Evolutionary conservation across 1,284 basidiomycete species (phyloP), one percentile per base, ranked within the genome.

Genomic region (Boletus nobilissimus): DNA sequence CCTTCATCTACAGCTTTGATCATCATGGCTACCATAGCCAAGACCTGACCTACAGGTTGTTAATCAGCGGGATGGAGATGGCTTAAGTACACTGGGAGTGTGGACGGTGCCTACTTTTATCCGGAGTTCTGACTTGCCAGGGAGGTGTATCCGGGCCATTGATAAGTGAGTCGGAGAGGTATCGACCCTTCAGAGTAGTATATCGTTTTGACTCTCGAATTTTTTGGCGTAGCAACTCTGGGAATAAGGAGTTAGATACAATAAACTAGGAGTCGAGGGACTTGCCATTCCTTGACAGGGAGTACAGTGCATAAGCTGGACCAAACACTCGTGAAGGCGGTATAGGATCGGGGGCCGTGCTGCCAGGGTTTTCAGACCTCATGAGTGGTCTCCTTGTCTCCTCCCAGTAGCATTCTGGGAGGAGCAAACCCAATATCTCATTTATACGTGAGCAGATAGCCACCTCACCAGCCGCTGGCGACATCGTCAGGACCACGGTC

Each of bases 1-100:
- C 66, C 66, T 51, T 68, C 66, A 16, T 68, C 66, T 36, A 68
- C 66, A 26, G 46, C 46, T 68, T 51, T 68, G 34, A 68, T 68
- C 66, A 68, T 36, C 46, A 11, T 68, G 9, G 43, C 46, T 51
- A 36, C 29, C 66, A 68, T 38, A n/a, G 51, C 46, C n/a, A 68
- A 36, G 24, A 68, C 66, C 7, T 68, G 24, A 38, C 9, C 66
- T 68, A 19, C 38, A 39, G 9, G 19, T 8, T 19, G 22, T 66
- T 43, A 39, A 32, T 66, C 64, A 43, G 40, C 22, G n/a, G 24
- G 64, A 43, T 3, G 51, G 51, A 29, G 26, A 22, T 46, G 16
- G 14, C 43, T 46, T 46, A n/a, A 54, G 26, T 10, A 54, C 24
- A 54, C 29, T 54, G 26, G 51, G 26, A 54, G 51, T 29, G 11